These are phyloP conservation scores for slime mould (Dictyostelium discoideum) DNA, from an alignment of 78 protist species.

Conservation along the genomic window dicty_2.7 NC_007091.3:3362001-3362500, in stretches of 20 bases:
- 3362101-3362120: neutral
- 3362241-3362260: neutral
- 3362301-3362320: neutral
- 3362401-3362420: neutral
- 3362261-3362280: neutral
- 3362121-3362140: neutral
- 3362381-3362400: neutral
- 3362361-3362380: neutral
- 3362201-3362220: neutral
- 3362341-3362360: neutral
- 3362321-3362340: neutral
- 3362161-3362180: neutral
- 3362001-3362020: conserved; percentile 46
- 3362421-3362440: conserved; percentile 9
- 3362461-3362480: conserved; percentile 14
- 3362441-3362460: conserved; percentile 8
- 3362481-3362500: conserved; percentile 10
- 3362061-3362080: neutral
- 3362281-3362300: neutral
- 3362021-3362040: conserved; percentile 16
- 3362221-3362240: neutral
- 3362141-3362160: neutral
- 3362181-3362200: neutral
- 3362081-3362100: conserved; percentile 4
- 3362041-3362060: conserved; percentile 48